Conservation (phyloP, 306 rosid genomes). For the Dryas octopetala region DNA sequence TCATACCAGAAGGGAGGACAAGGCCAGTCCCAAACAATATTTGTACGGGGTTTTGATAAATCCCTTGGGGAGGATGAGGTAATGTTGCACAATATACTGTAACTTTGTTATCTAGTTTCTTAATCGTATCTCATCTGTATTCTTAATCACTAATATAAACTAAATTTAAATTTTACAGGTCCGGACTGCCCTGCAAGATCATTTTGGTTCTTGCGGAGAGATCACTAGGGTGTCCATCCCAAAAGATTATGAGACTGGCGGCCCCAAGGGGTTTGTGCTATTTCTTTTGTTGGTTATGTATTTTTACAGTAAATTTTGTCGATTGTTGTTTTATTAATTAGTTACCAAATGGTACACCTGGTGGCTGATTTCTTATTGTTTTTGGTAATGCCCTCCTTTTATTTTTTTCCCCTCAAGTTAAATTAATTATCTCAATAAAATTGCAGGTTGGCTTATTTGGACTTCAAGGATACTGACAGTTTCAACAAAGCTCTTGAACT, state of each 20-base stretch:
- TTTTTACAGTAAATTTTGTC: neutral
- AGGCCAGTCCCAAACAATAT: constrained; percentile 43
- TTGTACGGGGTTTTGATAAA: constrained; percentile 68
- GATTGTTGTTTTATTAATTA: too few relatives aligned
- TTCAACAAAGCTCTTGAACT: constrained; percentile 59
- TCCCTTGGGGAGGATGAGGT: constrained; percentile 71
- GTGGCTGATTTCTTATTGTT: too few relatives aligned
- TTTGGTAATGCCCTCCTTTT: too few relatives aligned
- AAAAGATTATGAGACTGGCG: constrained; percentile 60
- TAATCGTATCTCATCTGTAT: neutral
- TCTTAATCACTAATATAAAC: too few relatives aligned
- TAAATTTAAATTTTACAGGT: constrained; percentile 36
- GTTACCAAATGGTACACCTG: too few relatives aligned
- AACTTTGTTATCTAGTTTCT: neutral
- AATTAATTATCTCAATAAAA: neutral
- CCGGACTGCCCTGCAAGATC: constrained; percentile 45
- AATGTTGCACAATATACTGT: neutral
- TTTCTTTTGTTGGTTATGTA: neutral
- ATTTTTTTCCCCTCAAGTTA: neutral
- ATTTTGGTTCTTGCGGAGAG: constrained; percentile 70
- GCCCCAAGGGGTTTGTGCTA: constrained; percentile 55
- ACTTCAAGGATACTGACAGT: constrained; percentile 45
- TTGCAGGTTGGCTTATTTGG: constrained; percentile 76
- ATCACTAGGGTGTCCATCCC: constrained; percentile 69
- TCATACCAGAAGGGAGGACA: constrained; percentile 58